Evolutionary conservation across 805 yeast species (phyloP), one percentile per base, ranked within the genome.

Genomic region (Alloascoidea hylecoeti): DNA sequence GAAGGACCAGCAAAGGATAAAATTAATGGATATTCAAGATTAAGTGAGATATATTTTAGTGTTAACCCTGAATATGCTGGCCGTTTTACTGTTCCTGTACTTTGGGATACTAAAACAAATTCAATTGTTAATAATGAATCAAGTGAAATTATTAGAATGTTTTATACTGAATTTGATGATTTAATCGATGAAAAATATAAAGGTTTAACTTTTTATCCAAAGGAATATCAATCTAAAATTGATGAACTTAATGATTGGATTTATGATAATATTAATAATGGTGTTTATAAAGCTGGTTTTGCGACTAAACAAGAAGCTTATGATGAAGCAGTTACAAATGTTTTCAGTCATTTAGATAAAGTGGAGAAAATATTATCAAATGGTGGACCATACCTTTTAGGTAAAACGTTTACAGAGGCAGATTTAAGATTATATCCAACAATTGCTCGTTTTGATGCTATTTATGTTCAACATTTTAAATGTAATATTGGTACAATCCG

Each of bases 381-480:
- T 15, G 43, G 53, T 17, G 41, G 43, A 27, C 60, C 64, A 14
- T 79, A 58, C 52, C 56, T 86, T 38, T 50, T 75, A 5, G 89
- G 88, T 4, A 66, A 74, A 40, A 61, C 57, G 35, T 60, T 89
- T 39, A 88, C 96, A 2, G 96, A 89, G 60, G 94, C 94, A 4
- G 98, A 89, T 56, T 66, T 89, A 41, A 69, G 96, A 46, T 70
- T 89, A 37, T 89, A 62, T 61, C 75, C 96, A 16, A 89, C 97
- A 2, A 77, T 89, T 42, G 66, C 85, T 34, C 73, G 98, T 49
- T 89, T 89, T 51, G 97, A 89, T 56, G 81, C 94, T 1, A 94
- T 86, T 16, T 89, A 89, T 53, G 89, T 80, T 39, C 95, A 88
- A 58, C 96, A 89, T 57, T 92, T 89, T 72, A 92, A 89, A 61